Conservation (phyloP, 352 stramenopile genomes). For the Globisporangium spinosum region DNA sequence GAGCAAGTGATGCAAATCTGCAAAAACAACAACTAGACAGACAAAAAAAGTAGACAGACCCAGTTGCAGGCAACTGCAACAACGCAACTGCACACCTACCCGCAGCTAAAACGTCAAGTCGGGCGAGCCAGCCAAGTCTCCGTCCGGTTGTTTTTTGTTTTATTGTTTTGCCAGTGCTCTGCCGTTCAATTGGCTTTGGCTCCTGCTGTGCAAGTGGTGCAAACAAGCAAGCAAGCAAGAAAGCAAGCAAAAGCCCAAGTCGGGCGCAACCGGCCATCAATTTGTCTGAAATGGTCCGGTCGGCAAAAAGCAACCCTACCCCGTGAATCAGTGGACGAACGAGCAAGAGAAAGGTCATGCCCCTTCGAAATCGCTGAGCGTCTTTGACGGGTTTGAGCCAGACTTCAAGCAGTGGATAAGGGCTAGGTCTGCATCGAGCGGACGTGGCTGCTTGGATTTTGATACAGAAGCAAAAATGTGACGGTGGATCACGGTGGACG, state of each 20-base stretch:
- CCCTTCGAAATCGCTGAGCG: no score
- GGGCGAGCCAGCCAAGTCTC: no score
- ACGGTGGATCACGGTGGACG: neutral
- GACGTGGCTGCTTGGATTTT: neutral
- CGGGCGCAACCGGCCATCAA: neutral
- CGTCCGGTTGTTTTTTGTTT: neutral
- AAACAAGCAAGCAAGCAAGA: neutral
- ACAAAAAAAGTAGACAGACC: slow-evolving; percentile 1
- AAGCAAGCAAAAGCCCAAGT: neutral
- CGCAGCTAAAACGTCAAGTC: neutral
- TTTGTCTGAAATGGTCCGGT: neutral
- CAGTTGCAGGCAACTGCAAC: slow-evolving; percentile 1
- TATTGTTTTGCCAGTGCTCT: neutral
- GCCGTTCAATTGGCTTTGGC: neutral
- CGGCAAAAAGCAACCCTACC: slow-evolving; percentile 7
- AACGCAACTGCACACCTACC: slow-evolving; percentile 7
- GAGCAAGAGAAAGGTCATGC: neutral
- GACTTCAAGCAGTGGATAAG: slow-evolving; percentile 14
- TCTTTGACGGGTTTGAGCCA: no score
- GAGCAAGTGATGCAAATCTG: neutral
- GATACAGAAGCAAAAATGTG: neutral
- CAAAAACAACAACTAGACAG: neutral
- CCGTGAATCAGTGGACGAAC: slow-evolving; percentile 8
- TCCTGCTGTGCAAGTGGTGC: no score
- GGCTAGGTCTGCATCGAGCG: neutral